Base-by-base conservation (phyloP, 1,284 basidiomycete species). In the Cerioporus squamosus region DNA sequence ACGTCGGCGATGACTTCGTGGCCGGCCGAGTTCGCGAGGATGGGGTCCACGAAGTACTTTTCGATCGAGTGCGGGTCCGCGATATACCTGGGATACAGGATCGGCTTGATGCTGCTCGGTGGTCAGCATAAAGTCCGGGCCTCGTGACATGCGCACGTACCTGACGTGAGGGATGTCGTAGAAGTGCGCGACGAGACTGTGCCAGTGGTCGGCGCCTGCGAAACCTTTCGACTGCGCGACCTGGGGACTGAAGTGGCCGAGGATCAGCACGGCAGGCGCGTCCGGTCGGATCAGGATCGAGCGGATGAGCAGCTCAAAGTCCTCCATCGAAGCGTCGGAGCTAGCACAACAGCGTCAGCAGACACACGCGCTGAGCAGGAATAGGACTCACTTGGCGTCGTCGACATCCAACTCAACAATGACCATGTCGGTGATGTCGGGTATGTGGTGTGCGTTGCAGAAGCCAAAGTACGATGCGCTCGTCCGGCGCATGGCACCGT, bases 131-230 rank as follows among this genome's bases (percentile, higher is more conserved):
- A 18, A 20, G 18, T 18, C 29, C 39, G 36, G 31, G 14, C n/a
- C 18, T 23, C 22, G 44, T 36, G 12, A 43, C 15, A 45, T 10
- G n/a, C 12, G 24, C n/a, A 65, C 77, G 47, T 33, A 85, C 87
- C 83, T 86, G 68, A 98, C 79, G 72, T 97, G 93, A 0, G 95
- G 94, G 29, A 97, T 84, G 70, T 98, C 95, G 77, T 98, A 98
- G 77, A 95, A 97, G 71, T 96, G 94, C 0, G 95, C 93, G 3
- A 97, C 94, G 52, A 91, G 79, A 64, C 83, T 88, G 73, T 98
- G 95, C 79, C 87, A 86, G 66, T 93, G 85, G 69, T 97, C 95
- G 1, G 94, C 91, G 2, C 95, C 94, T 5, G 86, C 85, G 70
- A 92, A 96, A 1, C 94, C 94, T 67, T 93, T 80, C 40, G 84